Evolutionary conservation across 2,329 filamentous ascomycete species (phyloP).

Genomic region (Trichoderma cornu-damae): DNA sequence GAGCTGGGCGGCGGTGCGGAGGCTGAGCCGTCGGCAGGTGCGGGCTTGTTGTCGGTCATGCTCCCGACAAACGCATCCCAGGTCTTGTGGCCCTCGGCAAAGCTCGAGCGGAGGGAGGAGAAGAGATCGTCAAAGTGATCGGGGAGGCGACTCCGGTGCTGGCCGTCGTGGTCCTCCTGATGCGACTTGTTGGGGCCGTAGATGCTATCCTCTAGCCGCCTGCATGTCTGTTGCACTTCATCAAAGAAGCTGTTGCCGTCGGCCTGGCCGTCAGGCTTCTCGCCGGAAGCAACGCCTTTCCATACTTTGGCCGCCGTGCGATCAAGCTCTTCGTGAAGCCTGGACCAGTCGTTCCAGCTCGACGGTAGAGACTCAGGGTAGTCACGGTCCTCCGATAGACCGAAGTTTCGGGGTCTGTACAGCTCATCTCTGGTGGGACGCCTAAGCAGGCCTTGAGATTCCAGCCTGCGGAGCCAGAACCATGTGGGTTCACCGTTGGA

Average conservation of each 20-base stretch:
- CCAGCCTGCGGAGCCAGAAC: slow-evolving; percentile 40
- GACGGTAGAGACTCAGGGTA: slow-evolving; percentile 12
- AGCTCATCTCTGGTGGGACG: slow-evolving; percentile 1
- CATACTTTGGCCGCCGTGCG: slow-evolving; percentile 29
- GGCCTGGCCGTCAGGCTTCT: slow-evolving; percentile 18
- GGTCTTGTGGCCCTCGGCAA: slow-evolving; percentile 35
- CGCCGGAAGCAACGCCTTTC: slow-evolving; percentile 20
- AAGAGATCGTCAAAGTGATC: slow-evolving; percentile 41
- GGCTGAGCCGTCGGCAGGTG: not conserved
- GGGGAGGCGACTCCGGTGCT: slow-evolving; percentile 22
- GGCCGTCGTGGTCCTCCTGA: not conserved
- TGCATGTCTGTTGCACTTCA: slow-evolving; percentile 18
- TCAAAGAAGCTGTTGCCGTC: slow-evolving; percentile 18
- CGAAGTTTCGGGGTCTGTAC: not conserved
- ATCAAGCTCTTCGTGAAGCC: slow-evolving; percentile 31
- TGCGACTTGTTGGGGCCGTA: not conserved
- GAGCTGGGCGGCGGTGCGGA: slow-evolving; percentile 2
- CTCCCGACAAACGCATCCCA: slow-evolving; percentile 39
- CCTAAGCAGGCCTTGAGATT: slow-evolving; percentile 32
- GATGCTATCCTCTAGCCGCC: slow-evolving; percentile 18
- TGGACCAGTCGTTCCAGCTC: slow-evolving; percentile 26
- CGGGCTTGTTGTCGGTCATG: slow-evolving; percentile 25
- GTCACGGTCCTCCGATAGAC: not conserved
- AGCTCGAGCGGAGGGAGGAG: slow-evolving; percentile 34
- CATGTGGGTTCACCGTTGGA: slow-evolving; percentile 38